Percentiles rank a stretch among this genome's conserved stretches.
phyloP scores from a whole-genome alignment of 2,329 filamentous ascomycete genomes.

The Cordyceps farinosa region DNA sequence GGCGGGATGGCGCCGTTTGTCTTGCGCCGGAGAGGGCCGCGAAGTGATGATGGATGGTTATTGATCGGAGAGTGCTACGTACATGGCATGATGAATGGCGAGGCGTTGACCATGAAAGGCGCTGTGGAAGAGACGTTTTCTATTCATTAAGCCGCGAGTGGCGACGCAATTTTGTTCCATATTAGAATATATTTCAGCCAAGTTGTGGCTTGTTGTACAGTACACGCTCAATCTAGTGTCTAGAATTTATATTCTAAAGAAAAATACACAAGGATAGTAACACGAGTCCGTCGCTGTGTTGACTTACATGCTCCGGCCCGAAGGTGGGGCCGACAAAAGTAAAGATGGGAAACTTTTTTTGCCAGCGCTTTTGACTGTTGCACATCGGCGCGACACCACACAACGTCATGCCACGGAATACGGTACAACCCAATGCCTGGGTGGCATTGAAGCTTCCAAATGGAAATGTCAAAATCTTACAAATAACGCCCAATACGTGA shows the following conservation, averaged over 20 bases:
- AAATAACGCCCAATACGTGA: conserved; percentile 60
- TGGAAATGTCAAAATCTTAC: conserved; percentile 53
- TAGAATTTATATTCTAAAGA: too few species aligned
- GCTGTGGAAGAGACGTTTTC: conserved; percentile 30
- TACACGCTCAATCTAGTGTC: too few species aligned
- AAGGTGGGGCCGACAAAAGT: conserved; percentile 8
- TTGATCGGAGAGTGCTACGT: conserved; percentile 37
- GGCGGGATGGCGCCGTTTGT: conserved; percentile 34
- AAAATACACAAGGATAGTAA: not conserved
- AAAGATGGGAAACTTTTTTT: conserved; percentile 15
- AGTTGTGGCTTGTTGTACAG: too few species aligned
- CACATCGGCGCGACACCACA: conserved; percentile 8
- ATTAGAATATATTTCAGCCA: not conserved
- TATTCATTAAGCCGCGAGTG: conserved; percentile 20
- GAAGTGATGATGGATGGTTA: conserved; percentile 23
- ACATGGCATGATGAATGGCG: conserved; percentile 36
- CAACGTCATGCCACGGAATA: conserved; percentile 29
- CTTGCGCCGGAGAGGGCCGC: conserved; percentile 22
- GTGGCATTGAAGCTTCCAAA: conserved; percentile 58
- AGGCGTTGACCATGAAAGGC: conserved; percentile 26
- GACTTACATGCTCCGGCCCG: conserved; percentile 7
- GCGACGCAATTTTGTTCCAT: not conserved
- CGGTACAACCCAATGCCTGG: conserved; percentile 55
- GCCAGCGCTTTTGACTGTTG: not conserved
- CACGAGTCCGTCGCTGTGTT: not conserved